Evolutionary conservation across 225 moss, liverwort and hornwort genomes (phyloP).

Genomic region (Pseudoscleropodium purum): DNA sequence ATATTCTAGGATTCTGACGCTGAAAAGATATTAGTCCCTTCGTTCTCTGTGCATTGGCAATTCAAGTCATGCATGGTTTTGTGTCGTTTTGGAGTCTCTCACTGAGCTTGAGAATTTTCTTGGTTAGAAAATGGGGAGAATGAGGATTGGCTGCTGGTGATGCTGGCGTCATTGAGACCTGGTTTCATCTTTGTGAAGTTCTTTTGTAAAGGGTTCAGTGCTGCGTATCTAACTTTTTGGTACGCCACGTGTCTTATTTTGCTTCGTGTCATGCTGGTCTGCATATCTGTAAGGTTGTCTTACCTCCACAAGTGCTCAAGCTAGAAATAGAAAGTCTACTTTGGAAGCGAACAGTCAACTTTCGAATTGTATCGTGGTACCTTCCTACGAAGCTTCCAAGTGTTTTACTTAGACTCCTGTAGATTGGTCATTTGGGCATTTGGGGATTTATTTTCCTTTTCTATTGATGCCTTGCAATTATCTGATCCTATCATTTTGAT

Average conservation of each 20-base stretch:
- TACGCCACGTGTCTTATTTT: not conserved
- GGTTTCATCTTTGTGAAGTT: not conserved
- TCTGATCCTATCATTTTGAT: not conserved
- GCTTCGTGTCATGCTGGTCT: not conserved
- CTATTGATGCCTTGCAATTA: not conserved
- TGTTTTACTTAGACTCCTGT: not conserved
- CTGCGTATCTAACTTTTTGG: not conserved
- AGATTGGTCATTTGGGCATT: not conserved
- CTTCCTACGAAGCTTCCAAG: not conserved
- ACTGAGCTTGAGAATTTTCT: not conserved
- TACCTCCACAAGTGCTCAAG: not conserved
- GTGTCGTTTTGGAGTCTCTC: not conserved
- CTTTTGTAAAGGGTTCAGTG: not conserved
- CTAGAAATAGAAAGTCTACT: not conserved
- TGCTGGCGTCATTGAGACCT: not conserved
- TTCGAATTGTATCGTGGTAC: not conserved
- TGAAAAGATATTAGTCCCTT: not conserved
- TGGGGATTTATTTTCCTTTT: not conserved
- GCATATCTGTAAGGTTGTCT: not conserved
- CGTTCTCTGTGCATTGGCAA: not conserved
- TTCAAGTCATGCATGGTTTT: not conserved
- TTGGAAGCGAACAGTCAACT: too few relatives aligned
- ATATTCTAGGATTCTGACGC: not conserved
- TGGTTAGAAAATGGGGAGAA: not conserved
- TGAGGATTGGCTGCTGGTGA: not conserved